These are phyloP conservation scores for Silybum marianum DNA, from an alignment of 129 eudicot species.

Conservation along the genomic window DNA sequence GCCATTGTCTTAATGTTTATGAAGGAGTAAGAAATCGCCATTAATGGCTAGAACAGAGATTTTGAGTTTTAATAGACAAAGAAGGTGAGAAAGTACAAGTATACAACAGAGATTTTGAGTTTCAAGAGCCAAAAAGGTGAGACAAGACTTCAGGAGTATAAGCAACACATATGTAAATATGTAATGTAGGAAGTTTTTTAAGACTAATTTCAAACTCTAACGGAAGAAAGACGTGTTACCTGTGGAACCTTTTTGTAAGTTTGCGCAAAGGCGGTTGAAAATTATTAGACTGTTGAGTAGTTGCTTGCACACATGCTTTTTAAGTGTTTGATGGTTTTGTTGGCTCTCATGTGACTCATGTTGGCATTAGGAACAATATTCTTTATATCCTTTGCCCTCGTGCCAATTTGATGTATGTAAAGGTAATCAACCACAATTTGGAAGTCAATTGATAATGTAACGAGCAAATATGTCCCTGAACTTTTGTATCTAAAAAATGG, in stretches of 20 bases:
- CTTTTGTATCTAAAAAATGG: neutral
- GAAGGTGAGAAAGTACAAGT: neutral
- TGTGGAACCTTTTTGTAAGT: too few species aligned
- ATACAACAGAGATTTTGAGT: neutral
- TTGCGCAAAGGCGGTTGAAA: neutral
- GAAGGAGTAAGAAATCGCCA: neutral
- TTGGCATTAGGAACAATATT: neutral
- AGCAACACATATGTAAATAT: neutral
- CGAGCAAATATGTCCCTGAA: neutral
- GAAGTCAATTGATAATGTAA: neutral
- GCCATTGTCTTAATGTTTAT: neutral
- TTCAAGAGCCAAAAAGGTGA: neutral
- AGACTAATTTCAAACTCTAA: neutral
- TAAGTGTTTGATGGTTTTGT: neutral
- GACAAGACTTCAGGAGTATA: neutral
- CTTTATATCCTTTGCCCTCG: neutral
- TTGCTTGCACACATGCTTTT: neutral
- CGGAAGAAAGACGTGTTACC: neutral
- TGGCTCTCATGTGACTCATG: neutral
- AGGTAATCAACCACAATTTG: neutral
- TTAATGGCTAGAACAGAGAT: neutral
- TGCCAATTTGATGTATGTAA: neutral
- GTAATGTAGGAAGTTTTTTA: neutral
- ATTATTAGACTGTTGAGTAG: neutral
- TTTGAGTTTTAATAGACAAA: neutral